Conservation (phyloP, 2,329 filamentous ascomycete species). For the Alternaria arborescens region DNA sequence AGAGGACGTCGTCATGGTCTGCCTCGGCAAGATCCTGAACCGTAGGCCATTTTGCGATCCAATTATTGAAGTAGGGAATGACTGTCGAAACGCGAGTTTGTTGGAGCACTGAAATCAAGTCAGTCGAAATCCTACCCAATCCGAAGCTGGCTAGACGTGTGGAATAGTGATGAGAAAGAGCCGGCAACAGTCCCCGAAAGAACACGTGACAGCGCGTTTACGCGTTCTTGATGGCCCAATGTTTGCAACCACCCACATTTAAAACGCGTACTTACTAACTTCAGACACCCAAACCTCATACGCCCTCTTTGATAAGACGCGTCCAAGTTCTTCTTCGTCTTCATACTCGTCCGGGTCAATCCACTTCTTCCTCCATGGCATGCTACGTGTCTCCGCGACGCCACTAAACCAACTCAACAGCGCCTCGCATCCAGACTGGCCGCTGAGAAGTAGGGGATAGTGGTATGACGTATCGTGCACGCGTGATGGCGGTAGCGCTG, state of each 20-base stretch:
- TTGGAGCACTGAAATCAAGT: constrained; percentile 61
- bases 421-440: constrained; percentile 23
- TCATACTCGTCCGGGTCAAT: constrained; percentile 54
- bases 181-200: too few relatives aligned
- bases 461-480: constrained; percentile 41
- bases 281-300: constrained; percentile 74
- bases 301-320: constrained; percentile 62
- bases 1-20: constrained; percentile 63
- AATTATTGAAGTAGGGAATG: constrained; percentile 69
- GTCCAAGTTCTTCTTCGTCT: constrained; percentile 41
- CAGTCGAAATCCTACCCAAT: not conserved
- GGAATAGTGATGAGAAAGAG: not conserved
- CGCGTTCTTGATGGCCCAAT: not conserved
- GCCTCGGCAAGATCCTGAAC: constrained; percentile 65
- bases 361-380: constrained; percentile 64
- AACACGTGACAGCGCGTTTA: constrained; percentile 30
- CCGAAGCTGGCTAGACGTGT: not conserved
- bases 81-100: constrained; percentile 70
- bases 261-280: constrained; percentile 56
- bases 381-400: constrained; percentile 43
- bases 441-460: constrained; percentile 38
- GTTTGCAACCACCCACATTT: not conserved
- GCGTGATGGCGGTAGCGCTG: constrained; percentile 39
- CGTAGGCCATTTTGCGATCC: constrained; percentile 69
- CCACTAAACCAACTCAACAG: constrained; percentile 44